phyloP scores from a whole-genome alignment of 1,284 basidiomycete species.

The Pseudozyma pruni region DNA sequence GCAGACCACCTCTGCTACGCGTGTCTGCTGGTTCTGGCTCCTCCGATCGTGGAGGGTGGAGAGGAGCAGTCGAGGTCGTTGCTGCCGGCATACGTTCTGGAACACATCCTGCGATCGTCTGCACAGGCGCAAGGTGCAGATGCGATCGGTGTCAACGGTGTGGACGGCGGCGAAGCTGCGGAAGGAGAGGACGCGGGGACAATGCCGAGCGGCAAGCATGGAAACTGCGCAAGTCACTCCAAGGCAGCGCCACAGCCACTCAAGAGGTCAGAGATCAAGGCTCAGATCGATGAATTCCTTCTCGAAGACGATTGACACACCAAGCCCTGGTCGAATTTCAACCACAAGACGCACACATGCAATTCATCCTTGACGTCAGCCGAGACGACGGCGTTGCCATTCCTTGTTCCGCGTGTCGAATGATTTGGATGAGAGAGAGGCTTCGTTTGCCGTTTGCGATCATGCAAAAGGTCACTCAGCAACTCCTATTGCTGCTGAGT shows the following conservation, averaged over 20 bases:
- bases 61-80: background rate
- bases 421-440: background rate
- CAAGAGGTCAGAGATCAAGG: slow-evolving; percentile 31
- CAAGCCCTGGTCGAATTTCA: background rate
- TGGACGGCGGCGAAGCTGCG: background rate
- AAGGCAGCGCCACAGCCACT: slow-evolving; percentile 15
- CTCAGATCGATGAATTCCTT: slow-evolving; percentile 42
- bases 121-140: background rate
- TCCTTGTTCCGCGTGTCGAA: background rate
- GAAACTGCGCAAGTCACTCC: slow-evolving; percentile 10
- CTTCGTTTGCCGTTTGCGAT: no score
- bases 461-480: background rate
- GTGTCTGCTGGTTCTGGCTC: slow-evolving; percentile 23
- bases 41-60: background rate
- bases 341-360: background rate
- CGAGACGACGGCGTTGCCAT: background rate
- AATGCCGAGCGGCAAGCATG: background rate
- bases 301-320: slow-evolving; percentile 15
- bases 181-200: slow-evolving; percentile 1
- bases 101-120: slow-evolving; percentile 2
- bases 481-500: background rate
- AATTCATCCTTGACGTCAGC: background rate
- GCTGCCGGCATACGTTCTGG: slow-evolving; percentile 21
- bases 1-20: slow-evolving; percentile 36
- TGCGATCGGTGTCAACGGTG: background rate